Percentiles rank a stretch among this genome's conserved stretches.
Evolutionary conservation across 441 rosid species (phyloP).

Genomic region (Biscutella laevigata): DNA sequence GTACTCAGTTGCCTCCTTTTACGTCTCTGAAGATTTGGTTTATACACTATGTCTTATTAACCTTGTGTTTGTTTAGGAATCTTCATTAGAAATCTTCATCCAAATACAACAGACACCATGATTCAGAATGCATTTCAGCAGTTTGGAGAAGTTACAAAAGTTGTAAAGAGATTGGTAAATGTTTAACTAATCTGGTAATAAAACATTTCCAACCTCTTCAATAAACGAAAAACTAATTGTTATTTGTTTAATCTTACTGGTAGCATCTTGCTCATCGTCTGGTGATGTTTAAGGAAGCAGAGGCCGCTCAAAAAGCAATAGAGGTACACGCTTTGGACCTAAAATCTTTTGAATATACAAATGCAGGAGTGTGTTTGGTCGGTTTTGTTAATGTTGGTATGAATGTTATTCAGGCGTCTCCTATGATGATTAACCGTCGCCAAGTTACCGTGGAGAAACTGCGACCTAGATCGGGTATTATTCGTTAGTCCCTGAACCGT

Average conservation of each 20-base stretch:
- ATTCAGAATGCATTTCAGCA: not conserved
- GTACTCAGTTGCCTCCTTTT: not conserved
- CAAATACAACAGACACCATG: not conserved
- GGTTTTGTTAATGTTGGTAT: not conserved
- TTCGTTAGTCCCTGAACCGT: not conserved
- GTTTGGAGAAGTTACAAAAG: not conserved
- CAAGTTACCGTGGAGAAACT: conserved; percentile 44
- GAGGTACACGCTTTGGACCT: not conserved
- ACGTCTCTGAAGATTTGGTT: too few relatives aligned
- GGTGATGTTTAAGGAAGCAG: not conserved
- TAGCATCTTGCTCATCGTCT: not conserved
- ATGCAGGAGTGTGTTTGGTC: too few relatives aligned
- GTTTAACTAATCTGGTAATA: not conserved
- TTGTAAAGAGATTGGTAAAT: not conserved
- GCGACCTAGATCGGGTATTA: too few relatives aligned
- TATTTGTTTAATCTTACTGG: not conserved
- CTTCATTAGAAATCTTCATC: not conserved
- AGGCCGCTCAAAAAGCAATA: not conserved
- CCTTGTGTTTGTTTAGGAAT: not conserved
- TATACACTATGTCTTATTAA: not conserved
- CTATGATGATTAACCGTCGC: conserved; percentile 43
- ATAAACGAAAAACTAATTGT: not conserved
- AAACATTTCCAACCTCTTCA: not conserved
- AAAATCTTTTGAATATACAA: too few relatives aligned
- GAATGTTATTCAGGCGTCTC: conserved; percentile 48